phyloP scores from a whole-genome alignment of 208 protist genomes.

The Novymonas esmeraldas region DNA sequence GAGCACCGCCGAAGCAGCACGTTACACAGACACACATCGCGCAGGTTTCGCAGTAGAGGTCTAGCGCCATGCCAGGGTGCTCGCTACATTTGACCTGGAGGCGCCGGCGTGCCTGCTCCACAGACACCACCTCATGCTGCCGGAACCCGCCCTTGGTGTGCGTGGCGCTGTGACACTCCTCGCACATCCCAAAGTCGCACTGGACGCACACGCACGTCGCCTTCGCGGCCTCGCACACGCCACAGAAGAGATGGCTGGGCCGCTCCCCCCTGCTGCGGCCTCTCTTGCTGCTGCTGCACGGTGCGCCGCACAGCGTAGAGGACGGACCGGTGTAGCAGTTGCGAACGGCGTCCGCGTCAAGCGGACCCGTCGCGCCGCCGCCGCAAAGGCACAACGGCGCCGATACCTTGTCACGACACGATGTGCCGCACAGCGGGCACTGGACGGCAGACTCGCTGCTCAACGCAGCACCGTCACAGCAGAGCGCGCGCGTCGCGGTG shows the following conservation, averaged over 20 bases:
- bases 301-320: too few species aligned
- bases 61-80: conserved; percentile 56
- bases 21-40: conserved; percentile 53
- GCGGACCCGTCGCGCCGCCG: neutral
- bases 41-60: conserved; percentile 78
- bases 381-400: neutral
- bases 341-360: conserved; percentile 4
- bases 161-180: conserved; percentile 40
- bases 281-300: neutral
- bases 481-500: conserved; percentile 3
- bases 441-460: neutral
- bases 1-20: conserved; percentile 70
- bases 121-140: conserved; percentile 50
- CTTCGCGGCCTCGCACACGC: conserved; percentile 58
- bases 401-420: neutral
- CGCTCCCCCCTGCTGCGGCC: neutral
- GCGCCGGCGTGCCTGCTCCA: conserved; percentile 34
- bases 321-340: conserved; percentile 29
- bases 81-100: conserved; percentile 30
- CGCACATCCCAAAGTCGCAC: conserved; percentile 79
- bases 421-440: conserved; percentile 20
- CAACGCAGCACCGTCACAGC: neutral
- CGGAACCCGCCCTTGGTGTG: conserved; percentile 68
- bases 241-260: conserved; percentile 23
- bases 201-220: conserved; percentile 52